Evolutionary conservation across 768 basidiomycete genomes (phyloP).

Genomic region (Auricularia cornea): DNA sequence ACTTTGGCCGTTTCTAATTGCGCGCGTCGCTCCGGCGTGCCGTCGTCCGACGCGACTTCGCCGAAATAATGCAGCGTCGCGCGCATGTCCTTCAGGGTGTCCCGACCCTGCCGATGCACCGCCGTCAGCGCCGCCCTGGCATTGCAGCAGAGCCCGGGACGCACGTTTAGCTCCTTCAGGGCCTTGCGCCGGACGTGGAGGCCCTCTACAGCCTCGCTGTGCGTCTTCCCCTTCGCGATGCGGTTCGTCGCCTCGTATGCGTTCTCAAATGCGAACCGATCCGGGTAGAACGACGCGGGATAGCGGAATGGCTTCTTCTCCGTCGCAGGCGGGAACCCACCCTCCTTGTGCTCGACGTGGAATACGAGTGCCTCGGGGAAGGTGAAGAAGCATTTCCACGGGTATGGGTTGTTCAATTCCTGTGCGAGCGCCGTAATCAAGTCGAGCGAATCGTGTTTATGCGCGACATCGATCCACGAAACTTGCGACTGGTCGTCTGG

Average conservation of each 20-base stretch:
- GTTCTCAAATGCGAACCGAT: conserved; percentile 60
- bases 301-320: conserved; percentile 40
- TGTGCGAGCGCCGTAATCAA: conserved; percentile 29
- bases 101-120: conserved; percentile 44
- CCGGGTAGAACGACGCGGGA: conserved; percentile 60
- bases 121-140: neutral
- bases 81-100: conserved; percentile 53
- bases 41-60: conserved; percentile 44
- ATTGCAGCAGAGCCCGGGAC: conserved; percentile 15
- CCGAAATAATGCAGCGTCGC: conserved; percentile 66
- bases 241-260: conserved; percentile 10
- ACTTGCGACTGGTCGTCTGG: neutral
- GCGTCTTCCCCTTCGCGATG: neutral
- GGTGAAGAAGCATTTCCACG: conserved; percentile 56
- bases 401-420: conserved; percentile 15
- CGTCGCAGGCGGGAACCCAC: conserved; percentile 13
- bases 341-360: conserved; percentile 28
- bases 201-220: conserved; percentile 37
- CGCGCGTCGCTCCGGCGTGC: conserved; percentile 37
- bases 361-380: conserved; percentile 55
- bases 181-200: conserved; percentile 38
- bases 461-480: neutral
- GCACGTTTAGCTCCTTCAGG: conserved; percentile 49
- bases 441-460: conserved; percentile 18
- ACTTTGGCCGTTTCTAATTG: conserved; percentile 34